Conservation (phyloP, 768 basidiomycete genomes). For the Plicaturopsis crispa region DNA sequence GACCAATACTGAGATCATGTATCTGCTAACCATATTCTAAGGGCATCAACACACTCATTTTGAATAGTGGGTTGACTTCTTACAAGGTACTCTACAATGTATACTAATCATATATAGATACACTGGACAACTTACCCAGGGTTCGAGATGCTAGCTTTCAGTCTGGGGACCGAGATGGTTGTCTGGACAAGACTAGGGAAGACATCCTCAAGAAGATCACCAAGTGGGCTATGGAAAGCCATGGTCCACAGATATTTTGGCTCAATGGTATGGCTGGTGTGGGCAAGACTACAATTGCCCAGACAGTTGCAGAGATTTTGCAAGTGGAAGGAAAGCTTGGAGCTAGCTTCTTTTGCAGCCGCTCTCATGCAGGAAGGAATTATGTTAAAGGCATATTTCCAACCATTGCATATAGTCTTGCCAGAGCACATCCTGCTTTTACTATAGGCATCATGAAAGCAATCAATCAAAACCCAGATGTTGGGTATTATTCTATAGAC, state of each 20-base stretch:
- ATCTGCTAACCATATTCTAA: no score
- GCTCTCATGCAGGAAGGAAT: slow-evolving; percentile 9
- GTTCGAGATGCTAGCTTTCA: background rate
- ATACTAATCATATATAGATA: no score
- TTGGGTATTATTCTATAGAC: slow-evolving; percentile 4
- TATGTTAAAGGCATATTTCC: slow-evolving; percentile 10
- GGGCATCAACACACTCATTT: no score
- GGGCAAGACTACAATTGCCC: slow-evolving; percentile 14
- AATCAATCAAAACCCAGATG: slow-evolving; percentile 7
- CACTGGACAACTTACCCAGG: background rate
- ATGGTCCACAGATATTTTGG: slow-evolving; percentile 17
- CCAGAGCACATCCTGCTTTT: slow-evolving; percentile 5
- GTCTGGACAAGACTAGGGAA: slow-evolving; percentile 8
- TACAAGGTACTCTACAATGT: no score
- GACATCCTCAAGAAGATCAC: slow-evolving; percentile 7
- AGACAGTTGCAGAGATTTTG: slow-evolving; percentile 4
- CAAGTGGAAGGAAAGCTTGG: slow-evolving; percentile 8
- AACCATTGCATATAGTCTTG: slow-evolving; percentile 14
- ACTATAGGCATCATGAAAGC: slow-evolving; percentile 1
- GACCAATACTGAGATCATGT: no score
- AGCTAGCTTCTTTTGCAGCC: slow-evolving; percentile 17
- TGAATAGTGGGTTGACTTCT: no score
- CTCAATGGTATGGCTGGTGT: slow-evolving; percentile 14
- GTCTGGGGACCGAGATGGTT: background rate
- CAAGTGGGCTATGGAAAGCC: slow-evolving; percentile 25